A percentile compares a stretch with the other conserved stretches of the same genome.
Evolutionary conservation across 345 rosid genomes (phyloP).

Genomic region (Carallia brachiata): DNA sequence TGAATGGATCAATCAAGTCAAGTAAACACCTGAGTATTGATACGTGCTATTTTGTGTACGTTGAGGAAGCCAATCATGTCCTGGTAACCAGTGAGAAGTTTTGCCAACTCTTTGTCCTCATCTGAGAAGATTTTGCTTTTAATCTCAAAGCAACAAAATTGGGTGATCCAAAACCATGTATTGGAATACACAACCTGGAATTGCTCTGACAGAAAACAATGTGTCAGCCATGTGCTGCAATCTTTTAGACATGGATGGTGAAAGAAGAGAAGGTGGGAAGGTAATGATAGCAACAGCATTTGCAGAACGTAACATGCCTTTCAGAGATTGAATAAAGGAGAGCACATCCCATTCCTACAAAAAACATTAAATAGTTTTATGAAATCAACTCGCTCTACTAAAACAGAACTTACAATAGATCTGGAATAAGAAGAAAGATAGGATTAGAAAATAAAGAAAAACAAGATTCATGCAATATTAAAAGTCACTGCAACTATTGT

Average conservation of each 20-base stretch:
- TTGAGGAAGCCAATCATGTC: constrained; percentile 92
- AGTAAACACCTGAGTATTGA: constrained; percentile 67
- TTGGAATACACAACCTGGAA: constrained; percentile 47
- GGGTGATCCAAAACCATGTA: not conserved
- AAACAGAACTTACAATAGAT: not conserved
- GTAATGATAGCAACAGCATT: constrained; percentile 79
- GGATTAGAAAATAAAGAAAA: not conserved
- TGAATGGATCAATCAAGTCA: not conserved
- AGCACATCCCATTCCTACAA: constrained; percentile 86
- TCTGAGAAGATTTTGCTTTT: constrained; percentile 34
- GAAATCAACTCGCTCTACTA: not conserved
- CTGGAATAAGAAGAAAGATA: not conserved
- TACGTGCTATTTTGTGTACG: constrained; percentile 73
- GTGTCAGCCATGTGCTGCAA: constrained; percentile 89
- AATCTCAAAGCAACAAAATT: constrained; percentile 10
- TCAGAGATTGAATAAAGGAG: constrained; percentile 71
- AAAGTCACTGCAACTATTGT: not conserved
- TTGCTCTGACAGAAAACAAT: constrained; percentile 80
- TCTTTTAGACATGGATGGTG: constrained; percentile 63
- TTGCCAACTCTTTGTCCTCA: constrained; percentile 77
- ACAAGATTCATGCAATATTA: not conserved
- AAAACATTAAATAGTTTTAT: not conserved
- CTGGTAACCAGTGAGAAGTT: constrained; percentile 82
- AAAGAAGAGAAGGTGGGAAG: constrained; percentile 72
- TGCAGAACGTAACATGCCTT: constrained; percentile 69